These are phyloP conservation scores for Leptographium radiaticola DNA, from an alignment of 2,329 filamentous ascomycete species.

Conservation along the genomic window DNA sequence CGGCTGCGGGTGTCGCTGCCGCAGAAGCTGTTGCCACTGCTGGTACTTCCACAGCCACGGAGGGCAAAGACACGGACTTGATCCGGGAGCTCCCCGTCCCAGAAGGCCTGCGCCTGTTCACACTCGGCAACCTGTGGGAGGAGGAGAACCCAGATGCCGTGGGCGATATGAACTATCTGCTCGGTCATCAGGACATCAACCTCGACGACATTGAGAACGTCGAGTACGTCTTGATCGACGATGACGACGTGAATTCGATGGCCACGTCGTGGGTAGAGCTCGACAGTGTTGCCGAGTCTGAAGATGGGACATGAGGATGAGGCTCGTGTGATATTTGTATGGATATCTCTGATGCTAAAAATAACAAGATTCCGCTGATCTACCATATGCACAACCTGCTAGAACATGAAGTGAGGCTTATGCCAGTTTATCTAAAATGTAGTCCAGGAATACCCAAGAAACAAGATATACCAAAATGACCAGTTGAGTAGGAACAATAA, in stretches of 20 bases:
- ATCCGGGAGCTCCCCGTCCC: neutral
- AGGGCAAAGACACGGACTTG: neutral
- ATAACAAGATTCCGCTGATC: too few relatives aligned
- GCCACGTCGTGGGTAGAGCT: slow-evolving; percentile 7
- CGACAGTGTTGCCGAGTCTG: slow-evolving; percentile 2
- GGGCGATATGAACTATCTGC: neutral
- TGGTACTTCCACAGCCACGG: neutral
- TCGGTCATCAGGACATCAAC: neutral
- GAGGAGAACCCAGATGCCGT: neutral
- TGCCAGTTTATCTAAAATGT: too few relatives aligned
- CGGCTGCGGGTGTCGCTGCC: neutral
- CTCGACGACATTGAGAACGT: neutral
- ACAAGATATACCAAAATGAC: too few relatives aligned
- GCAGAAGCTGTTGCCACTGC: neutral
- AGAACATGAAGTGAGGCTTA: too few relatives aligned
- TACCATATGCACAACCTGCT: too few relatives aligned
- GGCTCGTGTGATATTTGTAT: neutral
- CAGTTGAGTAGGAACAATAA: too few relatives aligned
- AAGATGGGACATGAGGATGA: neutral
- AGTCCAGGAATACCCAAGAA: too few relatives aligned
- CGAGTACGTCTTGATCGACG: slow-evolving; percentile 4
- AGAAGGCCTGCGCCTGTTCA: neutral
- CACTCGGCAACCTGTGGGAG: neutral
- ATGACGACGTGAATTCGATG: slow-evolving; percentile 6
- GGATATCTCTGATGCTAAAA: too few relatives aligned